A percentile compares a stretch with the other conserved stretches of the same genome.
These are phyloP conservation scores for Ganoderma meredithae DNA, from an alignment of 1,284 basidiomycete genomes.

Conservation along the genomic window DNA sequence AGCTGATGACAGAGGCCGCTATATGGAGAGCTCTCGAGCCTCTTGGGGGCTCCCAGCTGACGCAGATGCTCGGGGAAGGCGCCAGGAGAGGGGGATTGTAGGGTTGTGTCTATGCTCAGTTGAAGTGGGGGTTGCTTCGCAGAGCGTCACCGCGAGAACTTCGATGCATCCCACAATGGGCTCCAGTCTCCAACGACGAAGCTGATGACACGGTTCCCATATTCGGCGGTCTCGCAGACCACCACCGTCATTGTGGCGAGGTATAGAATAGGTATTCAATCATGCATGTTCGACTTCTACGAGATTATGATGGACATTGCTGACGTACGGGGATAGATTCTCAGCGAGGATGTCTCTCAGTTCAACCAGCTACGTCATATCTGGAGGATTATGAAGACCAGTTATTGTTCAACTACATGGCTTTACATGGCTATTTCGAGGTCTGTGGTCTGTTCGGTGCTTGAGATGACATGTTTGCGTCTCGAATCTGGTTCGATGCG, in stretches of 20 bases:
- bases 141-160: neutral
- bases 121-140: neutral
- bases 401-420: neutral
- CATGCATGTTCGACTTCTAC: neutral
- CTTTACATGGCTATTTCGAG: neutral
- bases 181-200: neutral
- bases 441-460: neutral
- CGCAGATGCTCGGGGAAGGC: neutral
- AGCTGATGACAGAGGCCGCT: neutral
- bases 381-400: neutral
- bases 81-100: neutral
- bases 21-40: neutral
- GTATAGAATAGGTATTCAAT: neutral
- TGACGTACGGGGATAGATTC: neutral
- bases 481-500: neutral
- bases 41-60: neutral
- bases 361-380: neutral
- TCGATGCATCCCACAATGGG: neutral
- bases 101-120: slow-evolving; percentile 3
- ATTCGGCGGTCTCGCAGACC: neutral
- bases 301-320: neutral
- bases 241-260: neutral
- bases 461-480: neutral
- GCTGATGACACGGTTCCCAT: neutral
- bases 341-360: neutral